Conservation (phyloP, 2,329 filamentous ascomycete species). For the Scortechinia acanthostroma region DNA sequence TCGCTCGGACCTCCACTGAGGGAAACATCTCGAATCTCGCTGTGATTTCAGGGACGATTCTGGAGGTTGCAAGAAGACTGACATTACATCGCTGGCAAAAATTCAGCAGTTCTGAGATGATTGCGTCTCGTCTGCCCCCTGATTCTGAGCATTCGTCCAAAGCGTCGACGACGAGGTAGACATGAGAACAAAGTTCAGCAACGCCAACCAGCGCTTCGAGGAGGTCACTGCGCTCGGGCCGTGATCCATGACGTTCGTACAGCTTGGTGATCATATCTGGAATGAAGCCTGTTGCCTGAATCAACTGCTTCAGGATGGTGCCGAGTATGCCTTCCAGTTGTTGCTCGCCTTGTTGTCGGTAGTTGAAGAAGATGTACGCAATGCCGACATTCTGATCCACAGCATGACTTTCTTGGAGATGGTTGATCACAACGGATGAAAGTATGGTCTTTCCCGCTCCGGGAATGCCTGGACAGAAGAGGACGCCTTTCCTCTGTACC, state of each 20-base stretch:
- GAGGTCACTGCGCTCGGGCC: background rate
- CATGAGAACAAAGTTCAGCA: background rate
- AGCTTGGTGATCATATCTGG: background rate
- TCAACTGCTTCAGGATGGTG: background rate
- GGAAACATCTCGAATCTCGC: background rate
- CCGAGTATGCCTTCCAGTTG: too few species aligned
- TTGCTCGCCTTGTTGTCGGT: background rate
- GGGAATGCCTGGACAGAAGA: background rate
- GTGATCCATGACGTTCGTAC: background rate
- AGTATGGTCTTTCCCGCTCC: conserved; percentile 1
- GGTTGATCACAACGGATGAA: too few species aligned
- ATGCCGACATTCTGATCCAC: background rate
- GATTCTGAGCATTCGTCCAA: background rate
- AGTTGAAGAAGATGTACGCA: background rate
- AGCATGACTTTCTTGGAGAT: background rate
- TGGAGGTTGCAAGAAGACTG: background rate
- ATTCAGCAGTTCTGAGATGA: background rate
- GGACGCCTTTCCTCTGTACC: background rate
- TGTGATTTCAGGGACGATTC: background rate
- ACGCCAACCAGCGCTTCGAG: background rate
- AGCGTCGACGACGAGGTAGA: background rate
- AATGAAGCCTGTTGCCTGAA: background rate
- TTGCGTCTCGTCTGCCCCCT: background rate
- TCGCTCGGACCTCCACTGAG: background rate
- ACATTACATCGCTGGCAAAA: background rate